Base-by-base conservation (phyloP, 2,329 filamentous ascomycete genomes). In the Cladosporium sp. region DNA sequence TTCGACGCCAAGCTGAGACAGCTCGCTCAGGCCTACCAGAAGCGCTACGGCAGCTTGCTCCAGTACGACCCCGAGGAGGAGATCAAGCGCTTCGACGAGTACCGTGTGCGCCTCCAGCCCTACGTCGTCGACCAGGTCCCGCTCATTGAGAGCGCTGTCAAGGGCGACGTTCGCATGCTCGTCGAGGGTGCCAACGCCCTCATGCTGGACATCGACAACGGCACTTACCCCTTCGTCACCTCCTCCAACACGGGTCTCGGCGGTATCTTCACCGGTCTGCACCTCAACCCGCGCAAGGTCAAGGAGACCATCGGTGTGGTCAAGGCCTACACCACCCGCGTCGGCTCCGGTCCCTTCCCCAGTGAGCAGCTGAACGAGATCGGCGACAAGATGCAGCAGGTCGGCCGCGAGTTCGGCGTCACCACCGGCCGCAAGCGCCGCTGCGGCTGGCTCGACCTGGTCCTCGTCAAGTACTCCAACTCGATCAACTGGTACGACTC, bases 21-120 rank as follows among this genome's bases (percentile, higher is more conserved):
- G 19, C 69, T 90, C 41, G 83, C 78, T 7, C 58, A 68, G 5
- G 81, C 79, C n/a, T 86, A 78, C 69, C 76, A 81, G 71, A 83
- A 84, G 70, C 74, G 84, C 45, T 89, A 82, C 59, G 85, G 85
- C 7, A 79, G 85, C 57, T 68, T 86, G 20, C 68, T 85, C 49
- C 64, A 80, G 64, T 84, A 84, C 61, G 82, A 89, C 54, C 76
- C 84, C 6, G 84, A 90, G 57, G 81, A 82, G 29, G 86, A 90
- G 70, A 77, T 90, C 55, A 66, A 65, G 15, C 72, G 73, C 35
- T 87, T 84, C 69, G 75, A 79, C 62, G 71, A 73, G 30, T 82
- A 82, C 64, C 76, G 80, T 22, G 67, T 70, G 52, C 75, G 74
- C 60, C 73, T 88, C 20, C 73, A 73, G 38, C 73, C 75, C 18